Conservation (phyloP, 306 rosid genomes). For the Spatholobus suberectus region DNA sequence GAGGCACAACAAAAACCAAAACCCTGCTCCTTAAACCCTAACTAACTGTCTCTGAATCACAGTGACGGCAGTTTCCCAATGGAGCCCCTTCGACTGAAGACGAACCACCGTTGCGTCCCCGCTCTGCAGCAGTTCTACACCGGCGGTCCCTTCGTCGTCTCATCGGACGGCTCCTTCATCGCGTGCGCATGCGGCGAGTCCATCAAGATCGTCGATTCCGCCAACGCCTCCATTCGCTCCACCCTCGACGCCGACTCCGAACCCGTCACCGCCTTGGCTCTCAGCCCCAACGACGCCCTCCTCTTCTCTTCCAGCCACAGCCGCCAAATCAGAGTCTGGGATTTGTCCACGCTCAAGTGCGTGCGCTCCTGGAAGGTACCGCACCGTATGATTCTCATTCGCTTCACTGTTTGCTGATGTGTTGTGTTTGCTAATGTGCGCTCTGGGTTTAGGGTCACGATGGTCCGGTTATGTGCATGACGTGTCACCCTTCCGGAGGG, state of each 20-base stretch:
- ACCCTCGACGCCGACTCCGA: slow-evolving; percentile 82
- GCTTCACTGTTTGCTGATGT: neutral
- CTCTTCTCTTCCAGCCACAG: slow-evolving; percentile 84
- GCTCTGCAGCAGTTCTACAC: slow-evolving; percentile 83
- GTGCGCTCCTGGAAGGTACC: slow-evolving; percentile 94
- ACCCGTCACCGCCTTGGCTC: slow-evolving; percentile 69
- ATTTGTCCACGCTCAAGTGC: slow-evolving; percentile 74
- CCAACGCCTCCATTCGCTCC: slow-evolving; percentile 68
- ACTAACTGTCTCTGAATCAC: neutral
- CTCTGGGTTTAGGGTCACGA: slow-evolving; percentile 77
- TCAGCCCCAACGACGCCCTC: slow-evolving; percentile 70
- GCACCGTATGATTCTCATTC: neutral
- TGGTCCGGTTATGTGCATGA: slow-evolving; percentile 95
- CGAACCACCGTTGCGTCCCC: slow-evolving; percentile 71
- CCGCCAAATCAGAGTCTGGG: slow-evolving; percentile 91
- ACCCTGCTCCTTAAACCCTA: slow-evolving; percentile 29
- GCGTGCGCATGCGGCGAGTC: slow-evolving; percentile 79
- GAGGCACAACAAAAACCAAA: neutral
- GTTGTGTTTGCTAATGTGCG: neutral
- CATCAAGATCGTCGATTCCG: slow-evolving; percentile 78
- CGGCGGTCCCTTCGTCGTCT: slow-evolving; percentile 82
- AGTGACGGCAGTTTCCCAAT: slow-evolving; percentile 23
- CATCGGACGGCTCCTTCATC: slow-evolving; percentile 81
- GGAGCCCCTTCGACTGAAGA: slow-evolving; percentile 66
- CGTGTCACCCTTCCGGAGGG: slow-evolving; percentile 87